phyloP scores from a whole-genome alignment of 345 rosid genomes.

The Sisymbrium irio region DNA sequence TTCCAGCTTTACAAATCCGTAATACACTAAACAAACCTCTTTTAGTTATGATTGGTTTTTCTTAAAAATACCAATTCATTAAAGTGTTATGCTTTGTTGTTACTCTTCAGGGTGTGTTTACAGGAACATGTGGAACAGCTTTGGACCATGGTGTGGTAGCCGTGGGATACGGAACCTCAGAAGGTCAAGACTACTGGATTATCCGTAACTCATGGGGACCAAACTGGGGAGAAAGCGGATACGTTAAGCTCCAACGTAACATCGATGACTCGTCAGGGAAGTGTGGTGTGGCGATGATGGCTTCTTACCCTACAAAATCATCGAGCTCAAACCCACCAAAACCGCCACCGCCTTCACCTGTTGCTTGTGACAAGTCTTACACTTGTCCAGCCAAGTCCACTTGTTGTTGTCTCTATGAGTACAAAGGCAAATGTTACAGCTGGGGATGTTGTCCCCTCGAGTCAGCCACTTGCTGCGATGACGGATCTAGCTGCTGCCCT shows the following conservation, averaged over 20 bases:
- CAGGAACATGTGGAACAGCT: constrained; percentile 35
- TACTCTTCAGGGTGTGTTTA: constrained; percentile 31
- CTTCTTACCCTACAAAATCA: constrained; percentile 36
- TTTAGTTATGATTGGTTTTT: neutral
- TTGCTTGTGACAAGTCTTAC: constrained; percentile 57
- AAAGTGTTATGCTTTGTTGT: neutral
- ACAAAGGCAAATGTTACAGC: constrained; percentile 53
- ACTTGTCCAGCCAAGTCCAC: constrained; percentile 61
- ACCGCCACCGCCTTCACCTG: constrained; percentile 65
- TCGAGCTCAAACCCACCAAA: constrained; percentile 66
- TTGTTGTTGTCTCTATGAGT: constrained; percentile 69
- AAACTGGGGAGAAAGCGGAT: constrained; percentile 38
- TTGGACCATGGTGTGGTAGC: constrained; percentile 38
- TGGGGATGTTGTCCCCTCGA: constrained; percentile 94
- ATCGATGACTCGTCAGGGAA: constrained; percentile 18
- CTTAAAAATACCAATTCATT: neutral
- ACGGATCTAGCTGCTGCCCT: constrained; percentile 80
- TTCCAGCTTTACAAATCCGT: constrained; percentile 31
- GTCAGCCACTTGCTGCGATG: constrained; percentile 84
- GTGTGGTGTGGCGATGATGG: constrained; percentile 38
- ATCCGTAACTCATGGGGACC: constrained; percentile 42
- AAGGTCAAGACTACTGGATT: constrained; percentile 30
- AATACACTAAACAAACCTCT: neutral
- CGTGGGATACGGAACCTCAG: constrained; percentile 32
- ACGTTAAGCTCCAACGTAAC: constrained; percentile 33